phyloP scores from a whole-genome alignment of 495 filamentous ascomycete genomes.

The Chlorociboria aeruginascens region DNA sequence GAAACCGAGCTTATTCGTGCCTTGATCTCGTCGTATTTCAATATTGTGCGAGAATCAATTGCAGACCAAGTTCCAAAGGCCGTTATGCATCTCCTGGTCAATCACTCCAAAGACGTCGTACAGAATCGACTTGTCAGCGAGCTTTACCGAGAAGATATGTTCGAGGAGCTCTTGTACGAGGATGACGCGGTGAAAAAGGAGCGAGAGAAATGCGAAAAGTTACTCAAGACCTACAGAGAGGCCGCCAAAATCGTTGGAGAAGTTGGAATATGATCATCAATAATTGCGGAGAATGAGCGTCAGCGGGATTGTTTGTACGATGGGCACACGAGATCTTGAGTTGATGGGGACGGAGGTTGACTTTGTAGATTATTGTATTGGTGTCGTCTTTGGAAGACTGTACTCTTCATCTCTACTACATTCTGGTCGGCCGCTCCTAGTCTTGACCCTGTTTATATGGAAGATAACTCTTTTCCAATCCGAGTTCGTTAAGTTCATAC shows the following conservation, averaged over 20 bases:
- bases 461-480: neutral
- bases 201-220: conserved; percentile 92
- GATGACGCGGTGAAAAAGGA: conserved; percentile 96
- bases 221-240: conserved; percentile 89
- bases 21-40: conserved; percentile 94
- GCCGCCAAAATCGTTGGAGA: conserved; percentile 96
- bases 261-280: conserved; percentile 51
- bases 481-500: neutral
- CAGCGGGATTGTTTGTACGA: conserved; percentile 7
- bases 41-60: conserved; percentile 93
- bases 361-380: conserved; percentile 22
- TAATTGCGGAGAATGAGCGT: neutral
- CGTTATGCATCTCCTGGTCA: conserved; percentile 96
- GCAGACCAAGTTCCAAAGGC: conserved; percentile 98
- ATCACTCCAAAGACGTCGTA: conserved; percentile 93
- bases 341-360: conserved; percentile 5
- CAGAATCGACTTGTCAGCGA: conserved; percentile 95
- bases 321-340: conserved; percentile 5
- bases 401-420: conserved; percentile 8
- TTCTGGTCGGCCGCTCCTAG: neutral
- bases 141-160: conserved; percentile 87
- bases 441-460: conserved; percentile 11
- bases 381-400: conserved; percentile 3
- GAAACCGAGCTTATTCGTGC: conserved; percentile 96
- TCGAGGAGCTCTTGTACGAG: conserved; percentile 89